phyloP scores from a whole-genome alignment of 2,329 filamentous ascomycete genomes.

The Ophiosphaerella korrae region DNA sequence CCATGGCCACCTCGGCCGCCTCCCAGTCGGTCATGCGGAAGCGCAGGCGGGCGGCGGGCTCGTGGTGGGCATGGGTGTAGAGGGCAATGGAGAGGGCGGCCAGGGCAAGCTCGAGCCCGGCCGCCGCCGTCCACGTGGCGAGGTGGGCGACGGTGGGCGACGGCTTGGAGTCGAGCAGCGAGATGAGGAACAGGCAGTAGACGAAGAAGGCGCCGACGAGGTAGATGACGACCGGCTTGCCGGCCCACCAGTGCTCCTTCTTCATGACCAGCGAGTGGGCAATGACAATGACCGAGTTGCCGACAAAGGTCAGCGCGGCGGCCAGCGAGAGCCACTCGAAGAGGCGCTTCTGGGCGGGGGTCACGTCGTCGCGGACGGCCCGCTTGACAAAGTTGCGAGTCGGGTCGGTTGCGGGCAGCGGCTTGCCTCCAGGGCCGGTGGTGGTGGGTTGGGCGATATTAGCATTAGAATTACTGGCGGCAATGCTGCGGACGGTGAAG shows the following conservation, averaged over 20 bases:
- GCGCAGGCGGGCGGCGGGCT: conserved; percentile 57
- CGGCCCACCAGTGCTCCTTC: conserved; percentile 79
- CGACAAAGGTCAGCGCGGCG: conserved; percentile 76
- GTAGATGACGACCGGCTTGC: conserved; percentile 78
- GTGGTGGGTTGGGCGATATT: conserved; percentile 55
- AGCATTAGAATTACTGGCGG: conserved; percentile 54
- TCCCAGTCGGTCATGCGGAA: conserved; percentile 63
- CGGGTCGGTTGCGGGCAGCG: conserved; percentile 70
- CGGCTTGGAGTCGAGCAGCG: conserved; percentile 80
- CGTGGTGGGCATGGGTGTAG: conserved; percentile 70
- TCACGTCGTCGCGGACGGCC: conserved; percentile 61
- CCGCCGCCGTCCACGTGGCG: conserved; percentile 74
- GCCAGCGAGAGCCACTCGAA: conserved; percentile 76
- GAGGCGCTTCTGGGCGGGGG: conserved; percentile 68
- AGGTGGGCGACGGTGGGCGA: conserved; percentile 82
- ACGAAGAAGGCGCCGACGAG: conserved; percentile 84
- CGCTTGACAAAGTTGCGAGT: conserved; percentile 52
- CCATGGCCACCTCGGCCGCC: conserved; percentile 68
- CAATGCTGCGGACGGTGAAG: conserved; percentile 66
- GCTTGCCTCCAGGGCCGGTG: conserved; percentile 86
- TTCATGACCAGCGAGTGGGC: conserved; percentile 72
- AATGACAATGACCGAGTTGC: conserved; percentile 74
- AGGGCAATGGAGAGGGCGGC: conserved; percentile 70
- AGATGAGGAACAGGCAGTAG: conserved; percentile 83
- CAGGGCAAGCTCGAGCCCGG: conserved; percentile 75